Conservation (phyloP, 495 filamentous ascomycete species). For the Zalerion maritima region DNA sequence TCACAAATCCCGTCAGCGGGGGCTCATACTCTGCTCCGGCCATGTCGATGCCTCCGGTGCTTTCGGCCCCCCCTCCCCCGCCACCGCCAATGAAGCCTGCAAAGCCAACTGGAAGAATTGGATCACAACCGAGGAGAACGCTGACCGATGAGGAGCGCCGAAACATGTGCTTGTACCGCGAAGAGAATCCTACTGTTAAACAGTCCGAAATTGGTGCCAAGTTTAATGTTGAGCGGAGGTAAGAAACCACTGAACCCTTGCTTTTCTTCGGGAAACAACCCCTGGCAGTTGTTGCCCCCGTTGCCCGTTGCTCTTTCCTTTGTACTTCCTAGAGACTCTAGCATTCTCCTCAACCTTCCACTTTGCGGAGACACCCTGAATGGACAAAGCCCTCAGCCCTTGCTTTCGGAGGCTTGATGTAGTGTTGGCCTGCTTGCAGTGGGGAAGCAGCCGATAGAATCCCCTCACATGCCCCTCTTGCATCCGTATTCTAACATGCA, state of each 20-base stretch:
- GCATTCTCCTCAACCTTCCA: conserved; percentile 1
- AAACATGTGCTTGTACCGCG: conserved; percentile 89
- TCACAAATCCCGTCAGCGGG: conserved; percentile 38
- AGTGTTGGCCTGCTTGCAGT: no score
- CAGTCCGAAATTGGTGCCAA: conserved; percentile 95
- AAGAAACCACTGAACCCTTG: conserved; percentile 25
- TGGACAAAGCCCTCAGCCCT: no score
- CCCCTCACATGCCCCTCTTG: no score
- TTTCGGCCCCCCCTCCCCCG: conserved; percentile 34
- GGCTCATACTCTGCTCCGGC: conserved; percentile 36
- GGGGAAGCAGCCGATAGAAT: no score
- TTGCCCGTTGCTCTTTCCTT: conserved; percentile 3
- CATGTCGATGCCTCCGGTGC: conserved; percentile 39
- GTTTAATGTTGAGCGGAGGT: conserved; percentile 99
- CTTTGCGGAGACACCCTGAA: no score
- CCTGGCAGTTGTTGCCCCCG: no score
- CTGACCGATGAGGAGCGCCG: conserved; percentile 85
- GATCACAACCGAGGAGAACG: conserved; percentile 66
- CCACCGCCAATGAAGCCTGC: conserved; percentile 34
- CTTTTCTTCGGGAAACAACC: no score
- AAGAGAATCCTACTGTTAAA: conserved; percentile 87
- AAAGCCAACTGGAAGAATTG: conserved; percentile 29
- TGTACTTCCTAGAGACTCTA: conserved; percentile 4
- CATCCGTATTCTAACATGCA: conserved; percentile 11
- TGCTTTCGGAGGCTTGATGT: no score